These are phyloP conservation scores for Trichophyton rubrum DNA, from an alignment of 2,329 filamentous ascomycete genomes.

Conservation along the genomic window DNA sequence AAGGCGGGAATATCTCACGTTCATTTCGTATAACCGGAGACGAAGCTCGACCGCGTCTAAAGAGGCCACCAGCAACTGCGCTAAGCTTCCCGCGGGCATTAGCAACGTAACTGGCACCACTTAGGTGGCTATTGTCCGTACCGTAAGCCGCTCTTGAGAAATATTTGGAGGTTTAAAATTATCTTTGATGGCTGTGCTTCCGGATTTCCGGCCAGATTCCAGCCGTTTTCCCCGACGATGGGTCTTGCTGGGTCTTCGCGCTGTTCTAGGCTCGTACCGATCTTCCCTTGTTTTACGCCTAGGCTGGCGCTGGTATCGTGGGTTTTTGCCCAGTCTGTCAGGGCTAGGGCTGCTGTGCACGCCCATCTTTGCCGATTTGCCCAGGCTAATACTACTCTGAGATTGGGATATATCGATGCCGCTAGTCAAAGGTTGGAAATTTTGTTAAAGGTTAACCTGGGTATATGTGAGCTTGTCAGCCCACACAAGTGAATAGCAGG, in stretches of 20 bases:
- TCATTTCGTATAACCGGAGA: constrained; percentile 18
- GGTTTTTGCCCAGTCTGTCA: not conserved
- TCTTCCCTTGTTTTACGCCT: constrained; percentile 46
- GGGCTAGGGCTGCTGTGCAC: not conserved
- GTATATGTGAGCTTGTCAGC: not conserved
- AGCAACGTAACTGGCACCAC: constrained; percentile 6
- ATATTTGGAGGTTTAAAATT: constrained; percentile 47
- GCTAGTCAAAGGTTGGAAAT: too few relatives aligned
- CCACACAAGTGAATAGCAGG: not conserved
- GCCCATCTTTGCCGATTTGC: not conserved
- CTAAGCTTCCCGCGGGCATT: constrained; percentile 23
- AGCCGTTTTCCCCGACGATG: not conserved
- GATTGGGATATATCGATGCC: not conserved
- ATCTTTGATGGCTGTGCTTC: constrained; percentile 36
- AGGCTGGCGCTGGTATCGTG: constrained; percentile 37
- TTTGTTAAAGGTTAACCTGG: not conserved
- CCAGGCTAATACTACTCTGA: not conserved
- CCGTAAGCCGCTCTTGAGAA: constrained; percentile 41
- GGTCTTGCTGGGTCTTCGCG: constrained; percentile 12
- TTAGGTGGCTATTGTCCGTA: constrained; percentile 20
- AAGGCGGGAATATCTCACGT: constrained; percentile 10
- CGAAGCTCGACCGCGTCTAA: constrained; percentile 26
- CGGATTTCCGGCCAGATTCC: constrained; percentile 16
- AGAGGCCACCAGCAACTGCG: constrained; percentile 25
- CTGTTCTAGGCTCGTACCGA: constrained; percentile 40